Evolutionary conservation across 1,284 basidiomycete species (phyloP).

Genomic region (Ustilago cynodontis): DNA sequence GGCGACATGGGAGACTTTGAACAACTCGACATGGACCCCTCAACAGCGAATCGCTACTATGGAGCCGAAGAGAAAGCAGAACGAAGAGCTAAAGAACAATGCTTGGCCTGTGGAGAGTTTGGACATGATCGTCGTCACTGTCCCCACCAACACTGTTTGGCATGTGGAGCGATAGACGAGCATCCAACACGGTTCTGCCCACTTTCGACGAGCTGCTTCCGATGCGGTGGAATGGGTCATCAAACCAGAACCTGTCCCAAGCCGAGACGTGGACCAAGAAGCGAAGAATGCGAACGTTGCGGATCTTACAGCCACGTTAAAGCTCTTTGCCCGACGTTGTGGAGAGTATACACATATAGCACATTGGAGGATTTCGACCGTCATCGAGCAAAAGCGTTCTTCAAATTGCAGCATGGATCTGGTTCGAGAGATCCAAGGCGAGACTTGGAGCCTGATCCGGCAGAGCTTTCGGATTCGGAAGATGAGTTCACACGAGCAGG

Average conservation of each 20-base stretch:
- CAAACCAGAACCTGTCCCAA: constrained; percentile 78
- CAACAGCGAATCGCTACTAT: constrained; percentile 55
- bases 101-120: constrained; percentile 55
- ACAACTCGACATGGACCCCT: constrained; percentile 52
- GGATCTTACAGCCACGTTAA: constrained; percentile 78
- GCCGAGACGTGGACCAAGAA: constrained; percentile 34
- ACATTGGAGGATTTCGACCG: constrained; percentile 74
- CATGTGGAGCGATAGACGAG: constrained; percentile 86
- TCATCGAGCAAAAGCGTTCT: constrained; percentile 34
- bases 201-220: constrained; percentile 83
- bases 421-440: constrained; percentile 21
- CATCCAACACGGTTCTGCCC: constrained; percentile 86
- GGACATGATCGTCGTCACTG: constrained; percentile 58
- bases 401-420: constrained; percentile 15
- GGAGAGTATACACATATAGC: constrained; percentile 87
- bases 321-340: constrained; percentile 86
- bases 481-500: constrained; percentile 29
- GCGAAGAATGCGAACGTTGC: constrained; percentile 79
- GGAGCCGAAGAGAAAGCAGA: constrained; percentile 56
- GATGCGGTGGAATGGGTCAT: constrained; percentile 88
- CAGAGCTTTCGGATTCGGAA: constrained; percentile 34
- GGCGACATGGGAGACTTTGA: constrained; percentile 55
- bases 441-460: constrained; percentile 31
- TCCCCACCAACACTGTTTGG: constrained; percentile 77
- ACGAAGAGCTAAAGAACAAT: constrained; percentile 48